Base-by-base conservation (phyloP, 2,329 filamentous ascomycete species). In the Talaromyces sp. region DNA sequence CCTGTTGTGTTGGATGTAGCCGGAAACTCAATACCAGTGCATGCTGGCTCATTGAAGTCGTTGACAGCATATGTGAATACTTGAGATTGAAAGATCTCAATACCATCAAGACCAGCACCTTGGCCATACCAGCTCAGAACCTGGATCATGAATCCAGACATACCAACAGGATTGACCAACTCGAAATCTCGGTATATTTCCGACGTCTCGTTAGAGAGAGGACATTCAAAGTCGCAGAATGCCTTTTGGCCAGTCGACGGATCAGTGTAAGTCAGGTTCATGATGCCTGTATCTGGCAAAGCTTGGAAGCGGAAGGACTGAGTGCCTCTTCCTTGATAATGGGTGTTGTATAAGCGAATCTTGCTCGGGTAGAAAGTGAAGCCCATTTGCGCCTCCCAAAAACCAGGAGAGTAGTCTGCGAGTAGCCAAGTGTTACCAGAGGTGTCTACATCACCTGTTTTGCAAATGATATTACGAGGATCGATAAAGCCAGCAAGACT, bases 211-310 rank as follows among this genome's bases (percentile, higher is more conserved):
- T 88, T 83, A 68, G 90, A 92, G 57, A 99, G 84, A n/a, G 93
- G 91, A 72, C 95, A 99, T 72, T 87, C 85, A 67, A 88, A 89
- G 62, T 93, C 92, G 79, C 95, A 99, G 65, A 85, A 88, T 35
- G 82, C 79, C 63, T 89, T 89, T 60, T 86, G 80, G 31, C 90
- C 90, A 1, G 87, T 90, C 45, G 75, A 81, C 27, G 90, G 89
- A 73, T 98, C 92, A 68, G 89, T 88, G 71, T 95, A 98, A 43
- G 93, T 96, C 73, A 99, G 85, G 78, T 98, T 97, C 88, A 99
- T 91, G 75, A 99, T 97, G 61, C 95, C 95, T 68, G 91, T 89
- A 72, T 94, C 87, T 5, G 94, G 93, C 66, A 94, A 81, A 19
- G 93, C 91, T 24, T 91, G 92, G 74, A 92, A 96, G 65, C 93